Evolutionary conservation across 148 eudicot species (phyloP).

Genomic region (Rhododendron henanense): DNA sequence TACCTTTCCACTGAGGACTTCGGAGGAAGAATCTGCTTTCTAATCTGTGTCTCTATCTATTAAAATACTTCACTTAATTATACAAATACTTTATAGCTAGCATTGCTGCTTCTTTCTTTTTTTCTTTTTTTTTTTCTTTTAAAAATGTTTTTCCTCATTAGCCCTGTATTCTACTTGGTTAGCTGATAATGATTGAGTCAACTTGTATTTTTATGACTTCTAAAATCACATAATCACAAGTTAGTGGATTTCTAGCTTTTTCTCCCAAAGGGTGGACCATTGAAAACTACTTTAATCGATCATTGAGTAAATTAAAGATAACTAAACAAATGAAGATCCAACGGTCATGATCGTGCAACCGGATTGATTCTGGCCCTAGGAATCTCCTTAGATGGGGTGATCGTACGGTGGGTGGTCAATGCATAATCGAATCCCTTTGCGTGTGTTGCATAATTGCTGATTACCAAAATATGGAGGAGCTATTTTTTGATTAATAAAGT

Average conservation of each 20-base stretch:
- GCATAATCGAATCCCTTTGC: not conserved
- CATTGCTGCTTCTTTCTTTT: too few species aligned
- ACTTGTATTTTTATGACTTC: conserved; percentile 9
- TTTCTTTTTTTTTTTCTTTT: not conserved
- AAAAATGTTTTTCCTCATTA: not conserved
- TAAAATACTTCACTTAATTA: too few species aligned
- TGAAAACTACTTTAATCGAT: not conserved
- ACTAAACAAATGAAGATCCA: not conserved
- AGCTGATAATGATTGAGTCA: conserved; percentile 14
- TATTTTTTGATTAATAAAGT: not conserved
- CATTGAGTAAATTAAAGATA: not conserved
- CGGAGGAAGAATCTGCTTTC: conserved; percentile 3
- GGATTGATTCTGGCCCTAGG: not conserved
- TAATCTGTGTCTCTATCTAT: not conserved
- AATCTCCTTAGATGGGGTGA: not conserved
- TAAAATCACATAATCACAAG: conserved; percentile 9
- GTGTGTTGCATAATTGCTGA: not conserved
- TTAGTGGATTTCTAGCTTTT: conserved; percentile 12
- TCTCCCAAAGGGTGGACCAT: conserved; percentile 7
- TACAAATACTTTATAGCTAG: not conserved
- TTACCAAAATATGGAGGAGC: not conserved
- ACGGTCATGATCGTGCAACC: not conserved
- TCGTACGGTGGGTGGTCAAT: not conserved
- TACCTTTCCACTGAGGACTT: not conserved
- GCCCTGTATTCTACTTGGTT: not conserved